Evolutionary conservation across 768 basidiomycete species (phyloP).

Genomic region (Jaapia argillacea): DNA sequence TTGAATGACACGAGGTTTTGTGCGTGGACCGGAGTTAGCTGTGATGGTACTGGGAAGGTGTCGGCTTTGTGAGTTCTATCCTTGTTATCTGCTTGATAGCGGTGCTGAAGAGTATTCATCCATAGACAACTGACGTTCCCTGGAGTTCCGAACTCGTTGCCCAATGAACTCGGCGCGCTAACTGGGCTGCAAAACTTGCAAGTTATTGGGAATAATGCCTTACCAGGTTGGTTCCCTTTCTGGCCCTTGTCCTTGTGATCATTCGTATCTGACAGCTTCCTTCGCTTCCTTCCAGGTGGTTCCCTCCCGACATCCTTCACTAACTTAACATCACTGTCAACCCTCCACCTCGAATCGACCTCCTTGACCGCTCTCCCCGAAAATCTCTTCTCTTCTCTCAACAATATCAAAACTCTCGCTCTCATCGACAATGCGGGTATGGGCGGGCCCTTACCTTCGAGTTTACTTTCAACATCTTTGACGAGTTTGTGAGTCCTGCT

Average conservation of each 20-base stretch:
- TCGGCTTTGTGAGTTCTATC: constrained; percentile 27
- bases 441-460: constrained; percentile 26
- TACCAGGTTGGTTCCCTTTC: constrained; percentile 26
- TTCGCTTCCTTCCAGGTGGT: constrained; percentile 28
- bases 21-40: constrained; percentile 35
- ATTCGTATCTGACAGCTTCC: constrained; percentile 1
- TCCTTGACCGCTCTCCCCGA: constrained; percentile 25
- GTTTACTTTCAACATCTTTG: constrained; percentile 21
- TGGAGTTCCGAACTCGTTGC: constrained; percentile 34
- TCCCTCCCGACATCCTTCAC: constrained; percentile 28
- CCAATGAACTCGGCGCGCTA: constrained; percentile 29
- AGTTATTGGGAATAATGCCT: constrained; percentile 28
- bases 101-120: background rate
- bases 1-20: constrained; percentile 34
- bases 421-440: constrained; percentile 32
- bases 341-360: constrained; percentile 32
- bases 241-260: background rate
- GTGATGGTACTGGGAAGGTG: constrained; percentile 29
- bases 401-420: constrained; percentile 23
- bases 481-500: constrained; percentile 26
- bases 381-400: constrained; percentile 23
- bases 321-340: constrained; percentile 25
- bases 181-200: constrained; percentile 26
- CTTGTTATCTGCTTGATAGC: background rate
- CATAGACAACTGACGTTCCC: constrained; percentile 32